phyloP scores from a whole-genome alignment of 2,329 filamentous ascomycete genomes.

The Byssochlamys sp. region DNA sequence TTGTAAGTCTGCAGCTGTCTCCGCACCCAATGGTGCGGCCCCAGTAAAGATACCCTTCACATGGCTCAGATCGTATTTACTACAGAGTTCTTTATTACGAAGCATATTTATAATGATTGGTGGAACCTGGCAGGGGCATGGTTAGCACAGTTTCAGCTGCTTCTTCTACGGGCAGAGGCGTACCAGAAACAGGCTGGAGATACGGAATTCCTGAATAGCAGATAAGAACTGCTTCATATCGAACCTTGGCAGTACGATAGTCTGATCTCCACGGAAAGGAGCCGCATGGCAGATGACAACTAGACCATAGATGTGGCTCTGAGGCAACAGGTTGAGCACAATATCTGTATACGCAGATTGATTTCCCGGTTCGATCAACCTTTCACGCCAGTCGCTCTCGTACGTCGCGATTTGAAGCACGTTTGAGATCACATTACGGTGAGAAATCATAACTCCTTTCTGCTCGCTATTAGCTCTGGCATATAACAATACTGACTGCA shows the following conservation, averaged over 20 bases:
- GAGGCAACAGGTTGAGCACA: slow-evolving; percentile 60
- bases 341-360: slow-evolving; percentile 45
- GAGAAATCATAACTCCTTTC: slow-evolving; percentile 79
- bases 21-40: slow-evolving; percentile 66
- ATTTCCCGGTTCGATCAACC: slow-evolving; percentile 24
- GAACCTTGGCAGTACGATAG: slow-evolving; percentile 63
- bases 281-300: slow-evolving; percentile 59
- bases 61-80: slow-evolving; percentile 62
- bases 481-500: neutral
- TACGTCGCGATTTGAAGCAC: slow-evolving; percentile 52
- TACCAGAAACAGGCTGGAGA: slow-evolving; percentile 58
- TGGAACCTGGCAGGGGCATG: slow-evolving; percentile 50
- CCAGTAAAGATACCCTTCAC: slow-evolving; percentile 61
- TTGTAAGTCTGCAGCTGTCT: slow-evolving; percentile 57
- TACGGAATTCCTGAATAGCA: slow-evolving; percentile 59
- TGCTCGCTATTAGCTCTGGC: slow-evolving; percentile 22
- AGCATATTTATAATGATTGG: slow-evolving; percentile 72
- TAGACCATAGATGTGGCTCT: slow-evolving; percentile 73
- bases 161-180: slow-evolving; percentile 13
- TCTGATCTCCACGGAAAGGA: slow-evolving; percentile 62
- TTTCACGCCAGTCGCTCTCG: slow-evolving; percentile 33
- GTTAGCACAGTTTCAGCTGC: neutral
- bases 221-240: slow-evolving; percentile 57
- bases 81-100: slow-evolving; percentile 51
- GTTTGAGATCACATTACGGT: slow-evolving; percentile 70